A percentile compares a stretch with the other conserved stretches of the same genome.
These are phyloP conservation scores for Asclepias syriaca DNA, from an alignment of 257 asterid species.

Conservation along the genomic window DNA sequence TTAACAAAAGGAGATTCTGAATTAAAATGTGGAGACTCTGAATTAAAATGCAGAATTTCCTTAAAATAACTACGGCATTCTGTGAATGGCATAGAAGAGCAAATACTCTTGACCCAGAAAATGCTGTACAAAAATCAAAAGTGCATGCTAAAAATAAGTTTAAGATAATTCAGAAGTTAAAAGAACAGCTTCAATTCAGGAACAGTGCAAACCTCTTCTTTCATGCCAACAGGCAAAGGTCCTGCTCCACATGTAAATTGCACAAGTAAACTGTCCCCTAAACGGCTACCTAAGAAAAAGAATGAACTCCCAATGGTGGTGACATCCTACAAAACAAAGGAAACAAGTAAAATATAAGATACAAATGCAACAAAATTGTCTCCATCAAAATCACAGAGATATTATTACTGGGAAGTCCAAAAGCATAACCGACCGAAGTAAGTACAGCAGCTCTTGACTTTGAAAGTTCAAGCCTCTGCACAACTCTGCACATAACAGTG, in stretches of 20 bases:
- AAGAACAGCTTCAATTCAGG: constrained; percentile 13
- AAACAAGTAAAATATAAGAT: constrained; percentile 4
- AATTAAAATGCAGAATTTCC: background rate
- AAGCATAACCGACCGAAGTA: constrained; percentile 62
- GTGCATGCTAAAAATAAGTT: background rate
- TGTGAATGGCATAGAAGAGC: background rate
- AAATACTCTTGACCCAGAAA: background rate
- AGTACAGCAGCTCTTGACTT: constrained; percentile 98
- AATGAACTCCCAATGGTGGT: constrained; percentile 85
- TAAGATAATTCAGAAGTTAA: background rate
- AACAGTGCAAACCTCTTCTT: constrained; percentile 71
- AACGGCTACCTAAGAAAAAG: constrained; percentile 90
- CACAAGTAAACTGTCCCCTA: constrained; percentile 97
- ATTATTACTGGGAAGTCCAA: background rate
- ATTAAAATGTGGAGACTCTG: background rate
- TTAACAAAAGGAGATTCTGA: background rate
- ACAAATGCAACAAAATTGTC: background rate
- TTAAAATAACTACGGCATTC: background rate
- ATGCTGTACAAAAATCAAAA: background rate
- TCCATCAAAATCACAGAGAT: background rate
- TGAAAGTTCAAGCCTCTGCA: constrained; percentile 88
- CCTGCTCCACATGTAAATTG: constrained; percentile 80
- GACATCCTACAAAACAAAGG: constrained; percentile 49
- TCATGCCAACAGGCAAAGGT: constrained; percentile 54
- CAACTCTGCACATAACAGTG: constrained; percentile 52